Evolutionary conservation across 345 rosid genomes (phyloP).

Genomic region (Sisymbrium altissimum): DNA sequence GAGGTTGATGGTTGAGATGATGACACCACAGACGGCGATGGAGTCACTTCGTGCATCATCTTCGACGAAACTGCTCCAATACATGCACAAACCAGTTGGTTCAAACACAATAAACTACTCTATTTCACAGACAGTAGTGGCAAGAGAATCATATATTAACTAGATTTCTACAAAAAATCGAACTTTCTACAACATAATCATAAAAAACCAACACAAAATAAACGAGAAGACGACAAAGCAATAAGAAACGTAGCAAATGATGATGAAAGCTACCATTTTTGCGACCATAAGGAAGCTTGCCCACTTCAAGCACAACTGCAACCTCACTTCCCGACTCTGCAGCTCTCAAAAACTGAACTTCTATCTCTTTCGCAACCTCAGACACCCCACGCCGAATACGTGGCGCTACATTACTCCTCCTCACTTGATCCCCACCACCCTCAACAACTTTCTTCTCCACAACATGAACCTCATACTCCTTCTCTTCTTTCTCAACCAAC

Average conservation of each 20-base stretch:
- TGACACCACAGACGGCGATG: constrained; percentile 44
- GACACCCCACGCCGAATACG: constrained; percentile 35
- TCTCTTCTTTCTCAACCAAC: constrained; percentile 40
- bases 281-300: constrained; percentile 62
- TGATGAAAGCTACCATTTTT: constrained; percentile 49
- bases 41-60: constrained; percentile 52
- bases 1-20: constrained; percentile 66
- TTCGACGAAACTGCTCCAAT: constrained; percentile 49
- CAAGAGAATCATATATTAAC: not conserved
- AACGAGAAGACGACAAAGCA: not conserved
- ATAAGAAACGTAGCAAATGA: not conserved
- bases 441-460: constrained; percentile 83
- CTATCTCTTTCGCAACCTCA: constrained; percentile 65
- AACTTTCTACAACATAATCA: not conserved
- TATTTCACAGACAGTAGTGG: not conserved
- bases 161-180: not conserved
- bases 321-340: constrained; percentile 74
- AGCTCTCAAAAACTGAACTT: constrained; percentile 66
- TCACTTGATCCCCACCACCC: constrained; percentile 38
- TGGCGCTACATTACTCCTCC: constrained; percentile 13
- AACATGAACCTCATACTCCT: constrained; percentile 64
- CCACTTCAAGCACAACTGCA: constrained; percentile 81
- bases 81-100: not conserved
- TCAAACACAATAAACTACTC: not conserved
- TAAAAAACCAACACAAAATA: not conserved